Base-by-base conservation (phyloP, 805 yeast species). In the Huiozyma sinensis region DNA sequence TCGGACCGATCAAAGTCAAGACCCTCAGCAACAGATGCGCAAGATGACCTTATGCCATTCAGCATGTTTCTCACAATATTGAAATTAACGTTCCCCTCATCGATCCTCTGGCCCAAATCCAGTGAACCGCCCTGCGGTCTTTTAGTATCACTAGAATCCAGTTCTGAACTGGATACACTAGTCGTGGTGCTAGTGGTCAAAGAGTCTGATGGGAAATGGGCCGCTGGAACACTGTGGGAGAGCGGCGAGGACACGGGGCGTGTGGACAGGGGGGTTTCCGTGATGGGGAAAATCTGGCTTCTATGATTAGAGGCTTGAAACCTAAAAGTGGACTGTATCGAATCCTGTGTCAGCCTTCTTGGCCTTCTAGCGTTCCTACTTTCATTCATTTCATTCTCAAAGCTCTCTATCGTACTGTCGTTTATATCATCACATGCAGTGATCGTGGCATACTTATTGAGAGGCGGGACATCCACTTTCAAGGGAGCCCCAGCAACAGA, bases 11-110 rank as follows among this genome's bases (percentile, higher is more conserved):
- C 67, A 60, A 88, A 92, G 59, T 89, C 95, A 10, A 68, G 72
- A 6, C 50, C 33, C 6, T 82, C 1, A 70, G 72, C 33, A 90
- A 65, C 12, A 81, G 79, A 39, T 85, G 79, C 71, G 35, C 94
- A 97, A 0, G 97, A 88, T 8, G 86, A 92, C 42, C 97, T 73
- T 37, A 92, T 92, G 2, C 98, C 98, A 0, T 97, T 88, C 46
- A 92, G 72, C 97, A 92, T 89, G 62, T 89, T 87, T 63, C 90
- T 92, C 1, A 96, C 97, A 71, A 90, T 79, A 30, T 87, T 84
- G 56, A 82, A 92, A 61, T 89, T 90, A 41, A 78, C 86, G 58
- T 92, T 97, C 36, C 95, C 96, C 63, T 92, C 96, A 47, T 81
- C 75, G 37, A 87, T 88, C 50, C 80, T 79, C 48, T 83, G 82